Evolutionary conservation across 2,329 filamentous ascomycete species (phyloP).

Genomic region (Pseudogymnoascus sp.): DNA sequence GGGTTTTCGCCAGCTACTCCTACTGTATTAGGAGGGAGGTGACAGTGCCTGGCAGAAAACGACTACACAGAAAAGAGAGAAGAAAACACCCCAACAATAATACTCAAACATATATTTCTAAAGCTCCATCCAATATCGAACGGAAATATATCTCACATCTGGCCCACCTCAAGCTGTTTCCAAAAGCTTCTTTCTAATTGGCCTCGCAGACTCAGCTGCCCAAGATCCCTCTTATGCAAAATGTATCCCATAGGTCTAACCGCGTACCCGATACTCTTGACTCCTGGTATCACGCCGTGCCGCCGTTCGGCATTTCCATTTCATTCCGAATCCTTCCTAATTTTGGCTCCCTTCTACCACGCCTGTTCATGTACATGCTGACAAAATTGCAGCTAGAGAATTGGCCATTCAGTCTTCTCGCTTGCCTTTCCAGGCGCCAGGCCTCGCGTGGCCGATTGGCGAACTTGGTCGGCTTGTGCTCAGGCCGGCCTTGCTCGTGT

Average conservation of each 20-base stretch:
- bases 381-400: not conserved
- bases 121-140: not conserved
- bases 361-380: not conserved
- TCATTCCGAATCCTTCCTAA: not conserved
- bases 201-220: not conserved
- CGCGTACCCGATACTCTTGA: not conserved
- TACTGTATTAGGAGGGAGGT: not conserved
- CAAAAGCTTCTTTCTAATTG: not conserved
- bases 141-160: not conserved
- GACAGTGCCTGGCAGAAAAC: not conserved
- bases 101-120: slow-evolving; percentile 1
- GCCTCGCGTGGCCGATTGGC: slow-evolving; percentile 37
- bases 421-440: slow-evolving; percentile 20
- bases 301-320: not conserved
- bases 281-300: not conserved
- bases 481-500: slow-evolving; percentile 36
- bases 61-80: not conserved
- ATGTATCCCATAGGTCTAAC: not conserved
- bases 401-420: not conserved
- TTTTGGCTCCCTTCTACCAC: not conserved
- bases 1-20: not conserved
- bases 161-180: not conserved
- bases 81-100: not conserved
- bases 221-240: not conserved
- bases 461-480: slow-evolving; percentile 46